Base-by-base conservation (phyloP, 306 rosid species). In the Cicer pinnatifidum region DNA sequence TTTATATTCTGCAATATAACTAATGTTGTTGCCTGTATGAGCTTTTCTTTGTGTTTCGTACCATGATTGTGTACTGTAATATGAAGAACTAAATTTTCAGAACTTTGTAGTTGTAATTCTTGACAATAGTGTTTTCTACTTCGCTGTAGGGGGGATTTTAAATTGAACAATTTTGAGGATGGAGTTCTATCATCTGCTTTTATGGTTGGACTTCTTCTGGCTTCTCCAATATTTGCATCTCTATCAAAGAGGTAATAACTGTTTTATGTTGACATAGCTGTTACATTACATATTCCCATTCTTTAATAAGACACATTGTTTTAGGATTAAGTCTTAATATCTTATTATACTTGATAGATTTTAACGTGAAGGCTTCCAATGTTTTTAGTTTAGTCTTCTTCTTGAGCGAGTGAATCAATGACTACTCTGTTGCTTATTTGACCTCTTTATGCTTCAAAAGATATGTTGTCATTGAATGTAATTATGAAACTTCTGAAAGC, bases 121-220 rank as follows among this genome's bases (percentile, higher is more conserved):
- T 71, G 58, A 62, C 23, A 11, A 23, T 43, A 52, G 65, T 10
- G 23, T 41, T 71, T 46, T 75, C 51, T 43, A 39, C 66, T 56
- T 71, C 45, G 7, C 7, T 83, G 70, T 69, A 89, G 94, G 74
- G 94, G 94, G 37, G 84, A 83, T 45, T 89, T 89, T 47, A 70
- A 82, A 57, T 81, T 89, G 85, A 87, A 1, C 89, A 87, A 89
- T 84, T 87, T 87, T 75, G 75, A 89, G 79, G 94, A 89, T 78
- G 94, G 94, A 35, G 8, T 87, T 89, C 83, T 89, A 60, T 85
- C 94, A 69, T 89, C 94, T 61, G 85, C 91, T 54, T 89, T 89
- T 83, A 89, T 89, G 94, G 91, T 87, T 67, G 94, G 94, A 76
- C 94, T 89, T 83, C 88, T 89, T 54, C 48, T 89, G 53, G 83